phyloP scores from a whole-genome alignment of 1,284 basidiomycete species.

The Pseudomicrostroma phylloplanum region DNA sequence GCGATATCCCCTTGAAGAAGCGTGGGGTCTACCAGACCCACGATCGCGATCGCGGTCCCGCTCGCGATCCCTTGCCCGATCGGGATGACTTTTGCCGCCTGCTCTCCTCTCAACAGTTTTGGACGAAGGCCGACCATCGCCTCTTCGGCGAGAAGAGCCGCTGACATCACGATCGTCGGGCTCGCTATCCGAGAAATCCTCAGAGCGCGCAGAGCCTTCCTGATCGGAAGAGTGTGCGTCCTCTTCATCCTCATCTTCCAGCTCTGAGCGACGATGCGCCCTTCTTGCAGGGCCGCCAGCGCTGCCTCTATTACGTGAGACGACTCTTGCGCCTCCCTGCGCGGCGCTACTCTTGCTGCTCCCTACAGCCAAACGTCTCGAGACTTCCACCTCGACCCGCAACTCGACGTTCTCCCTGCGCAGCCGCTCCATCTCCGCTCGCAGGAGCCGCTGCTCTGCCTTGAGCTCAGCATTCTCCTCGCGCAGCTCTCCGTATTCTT shows the following conservation, averaged over 20 bases:
- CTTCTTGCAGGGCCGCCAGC: background rate
- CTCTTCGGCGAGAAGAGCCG: too few relatives aligned
- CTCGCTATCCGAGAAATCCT: too few relatives aligned
- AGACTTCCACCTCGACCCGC: background rate
- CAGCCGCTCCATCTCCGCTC: conserved; percentile 1
- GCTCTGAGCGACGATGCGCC: background rate
- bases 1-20: too few relatives aligned
- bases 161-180: too few relatives aligned
- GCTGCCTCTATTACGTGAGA: background rate
- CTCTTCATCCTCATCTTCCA: background rate
- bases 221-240: background rate
- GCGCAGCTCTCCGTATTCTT: background rate
- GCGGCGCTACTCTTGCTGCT: background rate
- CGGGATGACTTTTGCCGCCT: too few relatives aligned
- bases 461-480: background rate
- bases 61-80: too few relatives aligned
- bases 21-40: too few relatives aligned
- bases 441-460: background rate
- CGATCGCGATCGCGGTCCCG: too few relatives aligned
- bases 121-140: too few relatives aligned
- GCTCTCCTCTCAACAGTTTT: too few relatives aligned
- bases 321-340: background rate
- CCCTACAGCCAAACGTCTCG: background rate
- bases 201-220: too few relatives aligned
- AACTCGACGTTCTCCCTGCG: conserved; percentile 1